Percentiles rank a stretch among this genome's conserved stretches.
phyloP scores from a whole-genome alignment of 2,329 filamentous ascomycete genomes.

The Didymella exigua region DNA sequence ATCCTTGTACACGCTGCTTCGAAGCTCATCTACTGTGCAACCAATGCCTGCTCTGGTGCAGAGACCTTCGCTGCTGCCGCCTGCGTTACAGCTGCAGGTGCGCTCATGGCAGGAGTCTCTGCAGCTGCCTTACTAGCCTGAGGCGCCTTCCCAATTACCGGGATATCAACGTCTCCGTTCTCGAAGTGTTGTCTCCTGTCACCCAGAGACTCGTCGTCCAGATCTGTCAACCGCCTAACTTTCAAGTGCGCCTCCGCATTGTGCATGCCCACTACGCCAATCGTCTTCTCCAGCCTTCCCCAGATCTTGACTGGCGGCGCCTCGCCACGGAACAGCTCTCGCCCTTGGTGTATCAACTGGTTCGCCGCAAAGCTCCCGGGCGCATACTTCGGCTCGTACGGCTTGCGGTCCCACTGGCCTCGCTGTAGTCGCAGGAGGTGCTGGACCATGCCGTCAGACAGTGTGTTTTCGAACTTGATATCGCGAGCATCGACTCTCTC shows the following conservation, averaged over 20 bases:
- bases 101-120: slow-evolving; percentile 1
- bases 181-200: slow-evolving; percentile 18
- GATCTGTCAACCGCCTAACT: slow-evolving; percentile 31
- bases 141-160: not conserved
- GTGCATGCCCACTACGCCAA: slow-evolving; percentile 45
- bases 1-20: not conserved
- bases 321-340: slow-evolving; percentile 43
- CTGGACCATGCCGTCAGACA: slow-evolving; percentile 41
- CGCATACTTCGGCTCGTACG: slow-evolving; percentile 45
- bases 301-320: slow-evolving; percentile 37
- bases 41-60: not conserved
- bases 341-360: slow-evolving; percentile 39
- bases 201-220: slow-evolving; percentile 29
- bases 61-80: slow-evolving; percentile 2
- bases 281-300: slow-evolving; percentile 36
- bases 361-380: slow-evolving; percentile 40
- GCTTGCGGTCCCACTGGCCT: slow-evolving; percentile 43
- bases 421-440: slow-evolving; percentile 43
- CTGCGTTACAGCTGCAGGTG: slow-evolving; percentile 2
- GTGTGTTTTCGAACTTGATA: slow-evolving; percentile 20
- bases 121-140: not conserved
- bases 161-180: slow-evolving; percentile 4
- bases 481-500: slow-evolving; percentile 9
- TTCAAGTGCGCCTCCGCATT: slow-evolving; percentile 36
- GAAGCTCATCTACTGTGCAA: slow-evolving; percentile 7